Evolutionary conservation across 345 rosid genomes (phyloP), one percentile per base, ranked within the genome.

Genomic region (Adansonia digitata): DNA sequence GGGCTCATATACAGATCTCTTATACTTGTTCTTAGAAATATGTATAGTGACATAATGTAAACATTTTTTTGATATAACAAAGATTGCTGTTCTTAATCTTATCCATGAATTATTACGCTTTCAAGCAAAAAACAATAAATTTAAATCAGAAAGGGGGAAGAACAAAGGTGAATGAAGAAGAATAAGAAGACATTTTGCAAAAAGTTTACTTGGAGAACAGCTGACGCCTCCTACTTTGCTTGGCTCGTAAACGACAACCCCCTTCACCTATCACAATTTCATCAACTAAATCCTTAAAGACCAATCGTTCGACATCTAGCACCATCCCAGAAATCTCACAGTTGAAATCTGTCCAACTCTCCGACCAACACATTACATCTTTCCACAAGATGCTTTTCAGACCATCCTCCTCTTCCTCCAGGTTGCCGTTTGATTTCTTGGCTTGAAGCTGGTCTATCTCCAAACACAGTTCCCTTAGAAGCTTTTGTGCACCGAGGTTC

Each of bases 231-330:
- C 86, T 85, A 24, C 85, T 81, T 57, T 84, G 80, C 78, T 83
- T 87, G 68, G 75, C 67, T 64, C 82, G 86, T 42, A 60, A 26
- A 67, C 83, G 82, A n/a, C n/a, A n/a, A 22, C 74, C 85, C 17
- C 83, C 82, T 73, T 83, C 91, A 0, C 89, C 85, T 9, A 74
- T 86, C 71, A 91, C 86, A 24, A 91, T 82, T 80, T 95, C 98
- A 69, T 86, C 86, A 55, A 92, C 94, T 69, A 93, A 82, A 79
- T 95, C 99, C 83, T 90, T 95, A 78, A 93, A 93, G 52, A 95
- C 68, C 78, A 82, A 77, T 72, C 98, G 74, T 85, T 95, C 99
- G 11, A 92, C 86, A 76, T 90, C 94, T 60, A 95, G 71, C 39
- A 89, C 97, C 59, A 89, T 64, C 29, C 87, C 91, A 9, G 97